Base-by-base conservation (phyloP, 306 rosid species). In the Pyrus bretschneideri region DNA sequence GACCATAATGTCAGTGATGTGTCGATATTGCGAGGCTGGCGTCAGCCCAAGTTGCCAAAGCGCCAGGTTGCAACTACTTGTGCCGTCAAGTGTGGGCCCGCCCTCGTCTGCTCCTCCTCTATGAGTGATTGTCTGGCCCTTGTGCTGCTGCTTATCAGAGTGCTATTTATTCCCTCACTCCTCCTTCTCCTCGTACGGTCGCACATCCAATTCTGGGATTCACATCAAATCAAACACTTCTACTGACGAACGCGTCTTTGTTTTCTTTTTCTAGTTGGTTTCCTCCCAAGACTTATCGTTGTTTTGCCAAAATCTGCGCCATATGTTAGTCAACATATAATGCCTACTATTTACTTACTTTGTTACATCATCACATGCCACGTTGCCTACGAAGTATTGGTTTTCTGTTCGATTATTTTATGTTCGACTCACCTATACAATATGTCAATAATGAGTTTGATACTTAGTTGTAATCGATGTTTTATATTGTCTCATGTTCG, bases 1-100 rank as follows among this genome's bases (percentile, higher is more conserved):
- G 58, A 79, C 81, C 80, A 40, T 74, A 51, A 51, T 15, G 61
- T 38, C 70, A 57, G 40, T 65, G 71, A 60, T 52, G 71, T 11
- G 76, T 60, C 33, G 49, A 74, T 73, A 66, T 74, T 74, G 69
- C 82, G 27, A 70, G 73, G 79, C 76, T 82, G 81, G 83, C 77
- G 4, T 79, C 67, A 59, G 60, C 6, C 9, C 15, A 31, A 38
- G 25, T 17, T 64, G 22, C 23, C 22, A 15, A 62, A 79, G 31
- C 72, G 68, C 83, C 75, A 74, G 79, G 69, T 57, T 75, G 62
- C 77, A 79, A 21, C 72, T 4, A 45, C 67, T 54, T 5, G 61
- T 31, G 64, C 46, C 80, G 45, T 62, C 76, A 25, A 25, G 29
- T 12, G 59, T 46, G 72, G 76, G 67, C 23, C 69, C 67, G 4